A percentile compares a stretch with the other conserved stretches of the same genome.
Evolutionary conservation across 2,329 filamentous ascomycete genomes (phyloP).

Genomic region (Pyrenochaeta sp.): DNA sequence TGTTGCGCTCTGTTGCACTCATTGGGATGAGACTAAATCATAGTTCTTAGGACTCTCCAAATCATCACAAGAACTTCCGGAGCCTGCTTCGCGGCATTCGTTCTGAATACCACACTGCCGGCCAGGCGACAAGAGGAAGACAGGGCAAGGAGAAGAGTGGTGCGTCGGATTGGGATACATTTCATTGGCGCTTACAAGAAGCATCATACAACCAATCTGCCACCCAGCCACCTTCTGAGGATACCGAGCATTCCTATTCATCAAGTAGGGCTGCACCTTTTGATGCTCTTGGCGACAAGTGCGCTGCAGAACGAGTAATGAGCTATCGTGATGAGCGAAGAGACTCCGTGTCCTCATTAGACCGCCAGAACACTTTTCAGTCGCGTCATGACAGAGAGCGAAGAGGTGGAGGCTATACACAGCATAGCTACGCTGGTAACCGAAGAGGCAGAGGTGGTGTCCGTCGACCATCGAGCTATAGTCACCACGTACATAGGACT

Average conservation of each 20-base stretch:
- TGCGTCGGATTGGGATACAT: neutral
- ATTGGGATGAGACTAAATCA: constrained; percentile 1
- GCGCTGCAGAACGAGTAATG: too few species aligned
- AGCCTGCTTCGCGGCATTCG: too few species aligned
- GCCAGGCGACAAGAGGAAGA: neutral
- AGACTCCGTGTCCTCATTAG: neutral
- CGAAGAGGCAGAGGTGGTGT: neutral
- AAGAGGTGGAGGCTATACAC: neutral
- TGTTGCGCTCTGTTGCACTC: neutral
- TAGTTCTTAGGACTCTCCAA: neutral
- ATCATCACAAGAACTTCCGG: neutral
- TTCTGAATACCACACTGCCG: too few species aligned
- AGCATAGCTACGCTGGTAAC: too few species aligned
- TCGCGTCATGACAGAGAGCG: neutral
- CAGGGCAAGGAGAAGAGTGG: neutral
- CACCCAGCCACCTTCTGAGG: neutral
- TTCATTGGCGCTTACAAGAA: neutral
- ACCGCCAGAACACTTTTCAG: neutral
- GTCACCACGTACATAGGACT: neutral
- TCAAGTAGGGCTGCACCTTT: constrained; percentile 1
- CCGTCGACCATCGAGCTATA: neutral
- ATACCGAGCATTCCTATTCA: neutral
- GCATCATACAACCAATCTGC: neutral
- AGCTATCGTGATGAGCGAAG: neutral
- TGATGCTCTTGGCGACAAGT: neutral